Evolutionary conservation across 306 rosid genomes (phyloP), one percentile per base, ranked within the genome.

Genomic region (Carpinus viminea): DNA sequence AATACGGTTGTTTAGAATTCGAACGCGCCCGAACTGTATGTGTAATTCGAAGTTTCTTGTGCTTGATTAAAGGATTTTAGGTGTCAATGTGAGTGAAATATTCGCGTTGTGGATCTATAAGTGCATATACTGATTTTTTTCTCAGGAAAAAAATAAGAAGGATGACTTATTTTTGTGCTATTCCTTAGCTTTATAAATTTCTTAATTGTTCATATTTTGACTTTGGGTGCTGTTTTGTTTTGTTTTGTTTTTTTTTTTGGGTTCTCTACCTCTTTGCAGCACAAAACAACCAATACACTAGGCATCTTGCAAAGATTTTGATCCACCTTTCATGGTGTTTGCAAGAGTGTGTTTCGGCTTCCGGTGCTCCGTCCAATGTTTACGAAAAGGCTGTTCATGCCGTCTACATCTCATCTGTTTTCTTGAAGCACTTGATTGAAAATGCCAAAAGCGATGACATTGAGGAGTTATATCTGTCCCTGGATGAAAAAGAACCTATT

Each of bases 231-330:
- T 24, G 36, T 16, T 61, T 55, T 70, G 26, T 24, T 24, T 24
- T 24, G 5, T 50, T 55, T 24, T 59, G 57, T 15, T 45, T 50
- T 47, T 41, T 60, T 48, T 41, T 36, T n/a, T 60, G 11, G 15
- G 52, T 48, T 48, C 52, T 59, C 18, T 52, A 12, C 36, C 65
- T 59, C 15, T 34, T 62, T 74, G 82, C 98, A 96, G 99, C 87
- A 0, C 88, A 84, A 86, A 96, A 96, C 87, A 96, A 93, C 82
- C 75, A 56, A 64, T 77, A 76, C 62, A 93, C 99, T 64, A 91
- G 91, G 85, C 98, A 96, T 86, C 98, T 96, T 73, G 91, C 97
- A 8, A 96, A 96, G 89, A 83, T 96, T 89, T 86, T 96, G 86
- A 88, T 90, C 86, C 98, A 93, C 82, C 78, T 96, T 79, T 91